phyloP scores from a whole-genome alignment of 768 basidiomycete genomes.

The Boletus bicolor region DNA sequence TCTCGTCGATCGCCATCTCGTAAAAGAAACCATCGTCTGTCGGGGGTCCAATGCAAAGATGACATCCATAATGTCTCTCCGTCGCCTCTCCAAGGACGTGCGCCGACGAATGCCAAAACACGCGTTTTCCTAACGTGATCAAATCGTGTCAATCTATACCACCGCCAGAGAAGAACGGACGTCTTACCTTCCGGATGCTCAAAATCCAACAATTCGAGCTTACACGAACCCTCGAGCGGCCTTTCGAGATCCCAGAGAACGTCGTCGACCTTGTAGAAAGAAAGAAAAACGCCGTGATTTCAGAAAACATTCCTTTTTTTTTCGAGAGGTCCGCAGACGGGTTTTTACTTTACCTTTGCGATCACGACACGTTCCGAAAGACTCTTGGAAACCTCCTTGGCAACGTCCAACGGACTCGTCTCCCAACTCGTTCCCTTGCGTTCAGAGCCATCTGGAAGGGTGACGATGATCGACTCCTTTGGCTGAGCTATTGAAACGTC shows the following conservation, averaged over 20 bases:
- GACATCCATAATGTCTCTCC: constrained; percentile 95
- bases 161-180: neutral
- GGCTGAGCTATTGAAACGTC: constrained; percentile 52
- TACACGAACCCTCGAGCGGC: constrained; percentile 82
- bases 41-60: constrained; percentile 94
- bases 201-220: constrained; percentile 86
- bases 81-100: constrained; percentile 97
- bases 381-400: constrained; percentile 82
- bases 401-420: constrained; percentile 89
- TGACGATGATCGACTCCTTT: constrained; percentile 78
- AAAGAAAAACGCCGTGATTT: neutral
- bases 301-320: neutral
- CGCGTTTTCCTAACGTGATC: constrained; percentile 68
- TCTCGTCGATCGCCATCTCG: constrained; percentile 89
- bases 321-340: constrained; percentile 5
- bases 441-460: constrained; percentile 81
- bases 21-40: constrained; percentile 99
- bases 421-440: constrained; percentile 90
- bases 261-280: constrained; percentile 59
- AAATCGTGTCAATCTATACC: too few relatives aligned
- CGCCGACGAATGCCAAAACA: constrained; percentile 99
- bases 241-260: constrained; percentile 93
- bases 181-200: constrained; percentile 75
- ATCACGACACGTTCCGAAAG: constrained; percentile 89
- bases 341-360: constrained; percentile 62